A percentile compares a stretch with the other conserved stretches of the same genome.
These are phyloP conservation scores for Ustilago nuda DNA, from an alignment of 1,284 basidiomycete genomes.

Conservation along the genomic window DNA sequence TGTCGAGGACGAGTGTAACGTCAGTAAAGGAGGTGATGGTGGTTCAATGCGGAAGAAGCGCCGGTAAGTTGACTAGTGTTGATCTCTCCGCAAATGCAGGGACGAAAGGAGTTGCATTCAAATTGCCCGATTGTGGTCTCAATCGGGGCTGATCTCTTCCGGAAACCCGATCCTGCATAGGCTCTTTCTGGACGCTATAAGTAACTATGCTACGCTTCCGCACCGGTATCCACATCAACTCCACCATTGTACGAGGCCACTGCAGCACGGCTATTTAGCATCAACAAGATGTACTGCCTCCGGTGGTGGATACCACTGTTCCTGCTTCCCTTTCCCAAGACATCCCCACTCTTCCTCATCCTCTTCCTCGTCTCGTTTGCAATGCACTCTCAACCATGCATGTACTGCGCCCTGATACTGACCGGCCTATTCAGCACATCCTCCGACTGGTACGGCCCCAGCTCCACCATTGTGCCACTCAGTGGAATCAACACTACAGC, in stretches of 20 bases:
- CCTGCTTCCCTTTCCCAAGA: slow-evolving; percentile 60
- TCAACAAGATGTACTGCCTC: slow-evolving; percentile 54
- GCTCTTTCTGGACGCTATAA: neutral
- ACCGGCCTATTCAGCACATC: slow-evolving; percentile 57
- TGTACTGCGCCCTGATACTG: slow-evolving; percentile 62
- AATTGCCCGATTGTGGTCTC: slow-evolving; percentile 9
- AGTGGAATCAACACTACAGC: neutral
- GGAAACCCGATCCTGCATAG: slow-evolving; percentile 3
- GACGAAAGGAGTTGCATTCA: slow-evolving; percentile 14
- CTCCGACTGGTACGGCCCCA: slow-evolving; percentile 44
- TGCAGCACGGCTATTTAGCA: neutral
- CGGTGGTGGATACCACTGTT: slow-evolving; percentile 67
- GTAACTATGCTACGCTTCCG: neutral
- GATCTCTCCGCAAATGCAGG: slow-evolving; percentile 23
- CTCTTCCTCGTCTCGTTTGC: slow-evolving; percentile 61
- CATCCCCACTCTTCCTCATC: slow-evolving; percentile 57
- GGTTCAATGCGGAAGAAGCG: slow-evolving; percentile 13
- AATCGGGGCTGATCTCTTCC: slow-evolving; percentile 3
- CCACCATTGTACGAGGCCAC: slow-evolving; percentile 1
- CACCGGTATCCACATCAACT: neutral
- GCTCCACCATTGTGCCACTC: neutral
- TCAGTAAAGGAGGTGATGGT: slow-evolving; percentile 17
- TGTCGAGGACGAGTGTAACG: neutral
- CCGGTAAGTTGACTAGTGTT: slow-evolving; percentile 20
- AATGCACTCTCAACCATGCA: slow-evolving; percentile 61